Evolutionary conservation across 2,329 filamentous ascomycete species (phyloP), one percentile per base, ranked within the genome.

Genomic region (Neofusicoccum umdonicola): DNA sequence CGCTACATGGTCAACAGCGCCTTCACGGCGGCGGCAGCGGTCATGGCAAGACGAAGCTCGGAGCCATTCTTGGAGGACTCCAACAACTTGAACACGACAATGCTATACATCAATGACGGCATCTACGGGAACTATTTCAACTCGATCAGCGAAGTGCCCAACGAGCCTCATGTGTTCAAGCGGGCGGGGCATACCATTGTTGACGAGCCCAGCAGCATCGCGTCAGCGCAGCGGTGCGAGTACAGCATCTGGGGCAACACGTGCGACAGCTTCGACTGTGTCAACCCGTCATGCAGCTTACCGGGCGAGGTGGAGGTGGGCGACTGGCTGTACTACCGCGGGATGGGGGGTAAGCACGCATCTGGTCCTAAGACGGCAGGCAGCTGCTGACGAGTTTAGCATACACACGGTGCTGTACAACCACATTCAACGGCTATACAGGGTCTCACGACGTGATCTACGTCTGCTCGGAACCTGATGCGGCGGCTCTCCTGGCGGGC

Each of bases 201-300:
- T 74, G 81, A 84, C 88, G 68, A 88, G 92, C 9, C 37, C 37
- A 5, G 44, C 15, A 22, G 31, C 8, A 41, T 58, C 4, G 51
- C 58, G 62, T 58, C 42, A 4, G 62, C 42, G 35, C 34, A 44
- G 27, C 13, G 4, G 52, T 19, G 44, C 8, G 52, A 58, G 37
- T 97, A 97, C 79, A 96, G 92, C 22, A 89, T 97, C 78, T 97
- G 93, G 93, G 93, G 93, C 3, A 93, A 93, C 1, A 97, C 93
- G 17, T 97, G 93, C 75, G 93, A 97, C 75, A 93, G 93, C 66
- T 96, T 97, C 71, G 93, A 97, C 79, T 90, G 92, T 76, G 96
- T 97, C 78, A 86, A 88, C 62, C 86, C 91, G 77, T 90, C 88
- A 76, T 90, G 90, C 76, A 85, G 84, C 67, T 90, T 96, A 71